Base-by-base conservation (phyloP, 2,329 filamentous ascomycete genomes). In the Aspergillus novoparasiticus region DNA sequence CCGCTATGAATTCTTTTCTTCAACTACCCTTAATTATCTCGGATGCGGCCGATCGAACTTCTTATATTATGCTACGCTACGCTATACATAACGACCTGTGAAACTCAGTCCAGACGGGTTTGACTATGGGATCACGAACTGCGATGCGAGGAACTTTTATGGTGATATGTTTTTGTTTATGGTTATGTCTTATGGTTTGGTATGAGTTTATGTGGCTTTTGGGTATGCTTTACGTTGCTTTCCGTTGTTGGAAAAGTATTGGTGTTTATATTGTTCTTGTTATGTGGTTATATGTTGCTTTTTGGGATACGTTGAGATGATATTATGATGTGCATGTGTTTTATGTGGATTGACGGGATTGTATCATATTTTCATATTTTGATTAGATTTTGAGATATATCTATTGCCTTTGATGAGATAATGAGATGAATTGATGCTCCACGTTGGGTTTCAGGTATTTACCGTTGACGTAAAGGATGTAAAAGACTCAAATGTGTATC, bases 291-390 rank as follows among this genome's bases (percentile, higher is more conserved):
- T 54, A 19, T 8, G 1, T 43, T 16, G 19, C 6, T 57, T 59
- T 59, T 59, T 55, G 32, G 51, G 50, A 12, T 53, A 32, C 30
- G 50, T n/a, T 34, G 45, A 28, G 12, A 48, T 48, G 45, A 51
- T 51, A 6, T 51, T 32, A 32, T 30, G 46, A 32, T 21, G 26
- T 55, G 51, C 21, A 55, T 55, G 26, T 36, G 19, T 10, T 19
- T 28, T 16, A 23, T 39, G n/a, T 39, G n/a, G 16, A 51, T 34
- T 28, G 41, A 32, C n/a, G 57, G 28, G 16, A 21, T 46, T 59
- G 57, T 59, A 59, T 59, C 32, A 59, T 59, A 59, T 28, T 14
- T 34, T 59, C 32, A 59, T 59, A 59, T 28, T 14, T 34, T 41
- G 10, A 6, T 28, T 50, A 34, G 56, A 39, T 34, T 48, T 48